A percentile compares a stretch with the other conserved stretches of the same genome.
These are phyloP conservation scores for Aaosphaeria arxii DNA, from an alignment of 2,329 filamentous ascomycete genomes.

Conservation along the genomic window DNA sequence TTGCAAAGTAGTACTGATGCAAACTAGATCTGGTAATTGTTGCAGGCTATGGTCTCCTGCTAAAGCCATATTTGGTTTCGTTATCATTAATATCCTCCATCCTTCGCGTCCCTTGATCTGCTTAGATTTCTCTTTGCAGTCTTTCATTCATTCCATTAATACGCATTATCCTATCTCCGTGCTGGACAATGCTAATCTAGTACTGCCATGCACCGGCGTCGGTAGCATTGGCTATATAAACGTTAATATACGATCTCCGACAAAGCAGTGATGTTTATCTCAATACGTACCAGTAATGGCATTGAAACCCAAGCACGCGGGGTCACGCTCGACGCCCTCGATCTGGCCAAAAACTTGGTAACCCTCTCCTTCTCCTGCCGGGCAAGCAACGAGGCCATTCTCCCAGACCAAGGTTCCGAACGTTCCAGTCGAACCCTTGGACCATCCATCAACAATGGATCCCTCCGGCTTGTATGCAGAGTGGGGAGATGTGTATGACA, in stretches of 20 bases:
- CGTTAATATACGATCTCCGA: constrained; percentile 4
- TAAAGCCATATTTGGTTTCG: background rate
- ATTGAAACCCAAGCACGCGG: constrained; percentile 33
- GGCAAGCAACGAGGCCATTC: constrained; percentile 34
- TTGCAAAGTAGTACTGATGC: constrained; percentile 14
- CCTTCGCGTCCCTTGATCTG: background rate
- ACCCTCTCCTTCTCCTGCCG: constrained; percentile 14
- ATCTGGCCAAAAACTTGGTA: constrained; percentile 34
- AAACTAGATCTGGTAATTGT: no score
- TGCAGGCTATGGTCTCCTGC: background rate
- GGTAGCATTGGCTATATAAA: constrained; percentile 15
- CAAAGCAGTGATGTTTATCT: background rate
- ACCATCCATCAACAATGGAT: constrained; percentile 51
- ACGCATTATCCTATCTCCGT: background rate
- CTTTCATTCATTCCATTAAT: no score
- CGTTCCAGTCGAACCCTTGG: constrained; percentile 21
- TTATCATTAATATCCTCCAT: background rate
- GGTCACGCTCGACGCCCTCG: constrained; percentile 12
- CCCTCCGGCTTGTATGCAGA: constrained; percentile 52
- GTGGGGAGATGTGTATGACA: constrained; percentile 58
- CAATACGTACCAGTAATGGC: constrained; percentile 26
- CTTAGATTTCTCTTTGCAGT: background rate
- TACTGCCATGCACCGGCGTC: constrained; percentile 36
- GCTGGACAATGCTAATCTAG: constrained; percentile 10
- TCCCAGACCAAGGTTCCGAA: constrained; percentile 28